A percentile compares a stretch with the other conserved stretches of the same genome.
These are phyloP conservation scores for Mycena galopus DNA, from an alignment of 768 basidiomycete genomes.

Conservation along the genomic window DNA sequence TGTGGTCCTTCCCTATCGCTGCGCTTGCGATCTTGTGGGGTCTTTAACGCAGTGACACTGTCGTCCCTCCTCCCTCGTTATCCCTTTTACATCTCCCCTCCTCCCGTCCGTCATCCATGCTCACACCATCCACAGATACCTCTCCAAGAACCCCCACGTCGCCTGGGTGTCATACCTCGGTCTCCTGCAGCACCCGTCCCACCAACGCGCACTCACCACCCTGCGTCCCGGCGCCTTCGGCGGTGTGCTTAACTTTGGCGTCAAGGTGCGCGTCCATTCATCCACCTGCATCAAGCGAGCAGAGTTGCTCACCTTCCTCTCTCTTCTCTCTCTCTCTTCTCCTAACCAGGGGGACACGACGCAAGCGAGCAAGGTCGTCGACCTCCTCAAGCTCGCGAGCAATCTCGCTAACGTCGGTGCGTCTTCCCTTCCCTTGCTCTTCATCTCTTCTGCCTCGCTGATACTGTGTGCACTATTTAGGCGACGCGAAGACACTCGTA, in stretches of 20 bases:
- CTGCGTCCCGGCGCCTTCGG: slow-evolving; percentile 48
- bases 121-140: slow-evolving; percentile 40
- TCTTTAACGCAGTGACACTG: no score
- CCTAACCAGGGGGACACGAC: slow-evolving; percentile 34
- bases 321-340: neutral
- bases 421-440: neutral
- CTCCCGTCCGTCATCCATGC: neutral
- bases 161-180: slow-evolving; percentile 58
- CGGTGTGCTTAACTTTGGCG: slow-evolving; percentile 55
- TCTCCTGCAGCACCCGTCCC: slow-evolving; percentile 48
- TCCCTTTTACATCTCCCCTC: no score
- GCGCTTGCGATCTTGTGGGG: no score
- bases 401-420: slow-evolving; percentile 48
- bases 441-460: no score
- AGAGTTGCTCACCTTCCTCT: neutral
- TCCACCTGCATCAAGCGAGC: no score
- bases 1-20: no score
- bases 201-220: slow-evolving; percentile 48
- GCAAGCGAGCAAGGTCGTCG: slow-evolving; percentile 49
- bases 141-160: slow-evolving; percentile 50
- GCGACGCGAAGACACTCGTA: slow-evolving; percentile 53
- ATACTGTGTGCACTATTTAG: neutral
- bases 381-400: slow-evolving; percentile 51
- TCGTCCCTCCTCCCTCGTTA: neutral
- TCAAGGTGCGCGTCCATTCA: slow-evolving; percentile 41